Evolutionary conservation across 371 early-diverging fungal species (phyloP).

Genomic region (Chytridium lagenaria): DNA sequence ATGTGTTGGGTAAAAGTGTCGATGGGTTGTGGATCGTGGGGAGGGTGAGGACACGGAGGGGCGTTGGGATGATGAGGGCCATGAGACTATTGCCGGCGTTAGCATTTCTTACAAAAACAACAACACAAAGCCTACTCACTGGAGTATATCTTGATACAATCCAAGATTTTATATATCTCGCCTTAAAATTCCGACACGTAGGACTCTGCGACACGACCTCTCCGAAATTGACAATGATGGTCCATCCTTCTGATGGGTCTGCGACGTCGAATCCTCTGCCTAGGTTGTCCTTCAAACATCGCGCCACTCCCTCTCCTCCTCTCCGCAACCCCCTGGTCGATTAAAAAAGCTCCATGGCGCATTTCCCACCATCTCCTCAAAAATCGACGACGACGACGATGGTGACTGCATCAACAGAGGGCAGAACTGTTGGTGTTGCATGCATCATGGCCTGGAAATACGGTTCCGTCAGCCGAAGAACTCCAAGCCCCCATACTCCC

Average conservation of each 20-base stretch:
- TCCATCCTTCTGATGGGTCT: neutral
- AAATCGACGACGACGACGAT: neutral
- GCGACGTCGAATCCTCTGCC: neutral
- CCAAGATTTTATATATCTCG: neutral
- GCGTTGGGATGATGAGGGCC: conserved; percentile 24
- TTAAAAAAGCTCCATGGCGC: conserved; percentile 3
- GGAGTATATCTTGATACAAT: conserved; percentile 15
- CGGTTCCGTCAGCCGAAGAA: no score
- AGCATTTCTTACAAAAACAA: neutral
- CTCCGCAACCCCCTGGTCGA: neutral
- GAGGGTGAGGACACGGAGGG: neutral
- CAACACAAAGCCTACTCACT: conserved; percentile 7
- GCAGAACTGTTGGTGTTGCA: no score
- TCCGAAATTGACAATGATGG: neutral
- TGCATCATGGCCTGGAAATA: no score
- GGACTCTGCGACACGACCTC: neutral
- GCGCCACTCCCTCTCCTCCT: neutral
- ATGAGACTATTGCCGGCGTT: conserved; percentile 16
- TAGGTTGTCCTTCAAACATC: no score
- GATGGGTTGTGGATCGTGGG: neutral
- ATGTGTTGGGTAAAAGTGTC: no score
- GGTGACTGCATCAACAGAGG: neutral
- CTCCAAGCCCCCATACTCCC: no score
- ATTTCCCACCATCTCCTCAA: neutral
- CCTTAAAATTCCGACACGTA: conserved; percentile 25